These are phyloP conservation scores for Jamesozyma spencerorum DNA, from an alignment of 805 yeast species.

Conservation along the genomic window DNA sequence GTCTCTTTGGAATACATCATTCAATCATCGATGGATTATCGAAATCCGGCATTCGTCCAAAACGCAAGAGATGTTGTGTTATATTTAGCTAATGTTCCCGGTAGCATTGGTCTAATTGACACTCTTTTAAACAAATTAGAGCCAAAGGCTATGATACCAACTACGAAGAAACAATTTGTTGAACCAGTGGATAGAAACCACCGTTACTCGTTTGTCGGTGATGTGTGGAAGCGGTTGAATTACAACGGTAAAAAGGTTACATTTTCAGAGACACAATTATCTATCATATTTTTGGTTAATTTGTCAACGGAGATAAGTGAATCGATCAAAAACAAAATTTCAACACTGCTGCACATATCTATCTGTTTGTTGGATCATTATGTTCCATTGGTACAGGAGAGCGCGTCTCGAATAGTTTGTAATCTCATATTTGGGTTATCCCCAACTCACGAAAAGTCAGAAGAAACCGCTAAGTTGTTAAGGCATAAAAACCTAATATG, in stretches of 20 bases:
- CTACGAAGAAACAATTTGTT: conserved; percentile 34
- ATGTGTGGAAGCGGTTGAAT: conserved; percentile 49
- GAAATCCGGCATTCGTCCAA: conserved; percentile 67
- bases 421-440: conserved; percentile 60
- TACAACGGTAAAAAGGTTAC: conserved; percentile 58
- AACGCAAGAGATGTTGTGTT: conserved; percentile 74
- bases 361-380: conserved; percentile 84
- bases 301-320: conserved; percentile 61
- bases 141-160: conserved; percentile 85
- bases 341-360: conserved; percentile 69
- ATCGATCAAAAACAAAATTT: conserved; percentile 47
- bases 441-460: conserved; percentile 43
- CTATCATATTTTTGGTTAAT: conserved; percentile 78
- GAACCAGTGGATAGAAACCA: conserved; percentile 30
- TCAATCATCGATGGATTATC: conserved; percentile 54
- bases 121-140: conserved; percentile 60
- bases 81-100: conserved; percentile 48
- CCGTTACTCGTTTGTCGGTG: conserved; percentile 66
- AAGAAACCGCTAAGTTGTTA: conserved; percentile 47
- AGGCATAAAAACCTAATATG: conserved; percentile 50
- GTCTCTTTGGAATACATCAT: conserved; percentile 64
- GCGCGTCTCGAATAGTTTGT: conserved; percentile 66
- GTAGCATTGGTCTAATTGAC: conserved; percentile 47
- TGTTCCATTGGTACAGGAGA: conserved; percentile 70
- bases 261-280: conserved; percentile 79